phyloP scores from a whole-genome alignment of 805 yeast species.

The Pichia exigua region DNA sequence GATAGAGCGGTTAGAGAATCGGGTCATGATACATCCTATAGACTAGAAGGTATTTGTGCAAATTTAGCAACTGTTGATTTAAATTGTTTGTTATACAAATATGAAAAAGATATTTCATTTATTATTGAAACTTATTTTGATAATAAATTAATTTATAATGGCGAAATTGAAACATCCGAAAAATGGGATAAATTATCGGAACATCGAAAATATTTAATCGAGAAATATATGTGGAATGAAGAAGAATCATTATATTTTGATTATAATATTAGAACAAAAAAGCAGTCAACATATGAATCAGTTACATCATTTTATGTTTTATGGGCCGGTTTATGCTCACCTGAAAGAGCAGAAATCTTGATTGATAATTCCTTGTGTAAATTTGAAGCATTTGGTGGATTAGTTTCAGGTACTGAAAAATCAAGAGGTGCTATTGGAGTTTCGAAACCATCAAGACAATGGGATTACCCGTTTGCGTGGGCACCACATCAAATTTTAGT shows the following conservation, averaged over 20 bases:
- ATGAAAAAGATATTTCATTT: conserved; percentile 75
- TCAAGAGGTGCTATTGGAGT: conserved; percentile 67
- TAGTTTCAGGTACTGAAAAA: conserved; percentile 72
- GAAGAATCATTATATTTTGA: conserved; percentile 73
- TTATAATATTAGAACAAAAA: conserved; percentile 54
- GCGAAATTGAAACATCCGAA: conserved; percentile 36
- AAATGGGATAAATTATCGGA: conserved; percentile 60
- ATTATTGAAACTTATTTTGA: conserved; percentile 51
- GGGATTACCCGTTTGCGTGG: conserved; percentile 99
- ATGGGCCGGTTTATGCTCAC: conserved; percentile 69
- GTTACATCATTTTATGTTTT: conserved; percentile 91
- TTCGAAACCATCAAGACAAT: conserved; percentile 80
- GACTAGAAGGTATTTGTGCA: conserved; percentile 87
- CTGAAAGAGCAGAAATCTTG: conserved; percentile 59
- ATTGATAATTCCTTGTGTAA: conserved; percentile 51
- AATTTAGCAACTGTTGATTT: conserved; percentile 85
- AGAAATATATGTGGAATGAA: conserved; percentile 79
- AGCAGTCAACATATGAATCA: conserved; percentile 63
- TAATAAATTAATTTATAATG: conserved; percentile 36
- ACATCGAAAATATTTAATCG: conserved; percentile 45
- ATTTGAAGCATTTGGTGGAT: conserved; percentile 83
- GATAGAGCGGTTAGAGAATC: conserved; percentile 94
- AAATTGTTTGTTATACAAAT: conserved; percentile 79
- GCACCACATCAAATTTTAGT: conserved; percentile 96
- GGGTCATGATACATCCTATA: conserved; percentile 90